Base-by-base conservation (phyloP, 306 rosid genomes). In the Malus fusca region DNA sequence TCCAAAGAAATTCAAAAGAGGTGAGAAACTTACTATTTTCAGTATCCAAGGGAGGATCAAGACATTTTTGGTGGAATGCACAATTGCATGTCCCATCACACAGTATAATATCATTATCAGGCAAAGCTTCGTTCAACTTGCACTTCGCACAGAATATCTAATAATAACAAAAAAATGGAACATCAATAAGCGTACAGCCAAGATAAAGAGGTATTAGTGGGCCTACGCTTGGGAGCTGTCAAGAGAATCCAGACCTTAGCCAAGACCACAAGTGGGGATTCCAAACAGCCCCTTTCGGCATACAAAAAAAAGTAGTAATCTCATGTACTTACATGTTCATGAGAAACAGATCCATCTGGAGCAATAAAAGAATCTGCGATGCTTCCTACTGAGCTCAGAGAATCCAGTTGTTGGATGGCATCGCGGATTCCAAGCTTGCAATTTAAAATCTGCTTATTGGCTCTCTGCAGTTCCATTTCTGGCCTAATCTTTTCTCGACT, bases 401-500 rank as follows among this genome's bases (percentile, higher is more conserved):
- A 88, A 89, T 91, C 90, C 81, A 93, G 83, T 79, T 93, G 92
- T 69, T 42, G 86, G 83, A 93, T 82, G 10, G 85, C 92, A 79
- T 93, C 96, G 40, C 98, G 91, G 42, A 93, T 85, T 63, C 96
- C 85, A 76, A 93, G 98, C 82, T 90, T 93, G 80, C 87, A 93
- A 71, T 93, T 82, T 68, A 91, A 83, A 84, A 93, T 93, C 91
- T 93, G 93, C 82, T 86, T 89, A 79, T 51, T 74, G 53, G 98
- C 98, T 85, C 97, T 86, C 78, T 83, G 88, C 66, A 93, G 88
- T 83, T 93, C 98, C 79, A 84, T 91, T 77, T 91, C 98, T 17
- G 97, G 98, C 86, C 82, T 89, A 75, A 93, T 88, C 86, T 93
- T 93, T 84, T 93, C 98, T 83, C 96, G 90, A 74, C 98, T 93